Base-by-base conservation (phyloP, 306 rosid species). In the Trifolium pratense region DNA sequence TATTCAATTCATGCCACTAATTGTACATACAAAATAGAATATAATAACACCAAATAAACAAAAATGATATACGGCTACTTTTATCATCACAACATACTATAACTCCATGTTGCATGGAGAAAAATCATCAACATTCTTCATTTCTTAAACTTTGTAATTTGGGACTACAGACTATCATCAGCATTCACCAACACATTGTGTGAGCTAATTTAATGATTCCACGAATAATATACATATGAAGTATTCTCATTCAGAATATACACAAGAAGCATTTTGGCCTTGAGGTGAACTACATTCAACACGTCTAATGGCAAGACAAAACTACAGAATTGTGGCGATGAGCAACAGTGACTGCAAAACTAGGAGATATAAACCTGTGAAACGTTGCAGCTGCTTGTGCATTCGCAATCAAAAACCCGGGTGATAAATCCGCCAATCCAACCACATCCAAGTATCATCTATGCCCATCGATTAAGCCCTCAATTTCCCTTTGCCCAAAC, bases 401-500 rank as follows among this genome's bases (percentile, higher is more conserved):
- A 66, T 70, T 42, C 64, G 74, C 80, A 71, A 68, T 79, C 37
- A 80, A 82, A 73, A 78, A 70, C 83, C 86, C 53, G 68, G 60
- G 55, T 11, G 37, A 59, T 71, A 80, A 80, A 82, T 79, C 76
- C 13, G 58, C 66, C 68, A 32, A 66, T 70, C 83, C 42, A 59
- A 66, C 16, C 75, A 83, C 55, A 71, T 34, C 69, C 68, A 72
- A 48, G 43, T 73, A 84, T 89, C 89, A 94, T 81, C 97, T 86
- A 23, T 68, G 89, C 37, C 91, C 88, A 26, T 88, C 93, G 48
- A 91, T 80, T 82, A 88, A 82, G 16, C 80, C 88, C 85, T 88
- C 97, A 78, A 84, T 78, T 76, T 88, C 97, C 68, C 91, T 82
- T 70, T 81, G 86, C 72, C 91, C 93, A 62, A 89, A 92, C 81